phyloP scores from a whole-genome alignment of 306 rosid genomes.

The Styphnolobium japonicum region DNA sequence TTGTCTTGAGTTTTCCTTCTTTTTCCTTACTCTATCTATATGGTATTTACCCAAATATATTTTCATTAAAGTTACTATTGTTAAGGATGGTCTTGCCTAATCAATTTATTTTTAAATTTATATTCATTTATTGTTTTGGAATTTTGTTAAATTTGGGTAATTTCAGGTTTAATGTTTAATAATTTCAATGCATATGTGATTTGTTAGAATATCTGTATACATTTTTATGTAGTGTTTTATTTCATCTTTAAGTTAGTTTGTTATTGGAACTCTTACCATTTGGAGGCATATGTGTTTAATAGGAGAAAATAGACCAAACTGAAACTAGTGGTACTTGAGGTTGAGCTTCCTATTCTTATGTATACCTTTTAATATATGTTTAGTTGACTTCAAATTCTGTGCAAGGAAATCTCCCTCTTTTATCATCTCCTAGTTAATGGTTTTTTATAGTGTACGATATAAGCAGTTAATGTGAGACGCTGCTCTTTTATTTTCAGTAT shows the following conservation, averaged over 20 bases:
- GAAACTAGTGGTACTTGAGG: neutral
- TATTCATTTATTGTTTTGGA: neutral
- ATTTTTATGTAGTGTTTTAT: neutral
- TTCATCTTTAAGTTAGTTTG: neutral
- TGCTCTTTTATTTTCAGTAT: constrained; percentile 58
- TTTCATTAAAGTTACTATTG: neutral
- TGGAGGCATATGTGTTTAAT: neutral
- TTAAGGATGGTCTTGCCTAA: neutral
- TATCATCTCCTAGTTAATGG: neutral
- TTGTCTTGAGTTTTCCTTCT: neutral
- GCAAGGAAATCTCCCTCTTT: neutral
- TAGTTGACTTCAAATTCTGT: neutral
- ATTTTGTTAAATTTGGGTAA: neutral
- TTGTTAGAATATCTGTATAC: constrained; percentile 1
- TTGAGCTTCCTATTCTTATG: constrained; percentile 1
- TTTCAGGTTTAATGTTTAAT: neutral
- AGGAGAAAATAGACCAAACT: neutral
- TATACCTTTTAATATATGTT: neutral
- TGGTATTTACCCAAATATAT: neutral
- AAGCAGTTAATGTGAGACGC: constrained; percentile 22
- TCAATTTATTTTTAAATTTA: neutral
- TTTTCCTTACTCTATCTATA: neutral
- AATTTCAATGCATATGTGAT: neutral
- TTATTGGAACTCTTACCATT: neutral
- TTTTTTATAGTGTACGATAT: constrained; percentile 1